Base-by-base conservation (phyloP, 805 yeast species). In the Wickerhamomyces canadensis region DNA sequence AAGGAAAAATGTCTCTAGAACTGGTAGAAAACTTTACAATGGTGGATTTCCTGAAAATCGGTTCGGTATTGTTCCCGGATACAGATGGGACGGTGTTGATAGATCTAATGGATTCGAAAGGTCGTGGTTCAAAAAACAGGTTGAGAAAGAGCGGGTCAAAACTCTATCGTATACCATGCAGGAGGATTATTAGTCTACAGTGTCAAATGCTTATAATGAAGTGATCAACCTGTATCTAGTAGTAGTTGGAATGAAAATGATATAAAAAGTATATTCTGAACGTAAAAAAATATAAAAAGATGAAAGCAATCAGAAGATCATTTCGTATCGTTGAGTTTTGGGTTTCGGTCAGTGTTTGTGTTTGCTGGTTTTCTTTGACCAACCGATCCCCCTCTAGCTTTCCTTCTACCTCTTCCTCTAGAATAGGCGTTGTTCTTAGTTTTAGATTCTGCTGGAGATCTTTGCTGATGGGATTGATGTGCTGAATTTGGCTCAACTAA, bases 11-110 rank as follows among this genome's bases (percentile, higher is more conserved):
- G 44, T 53, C 4, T 57, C 66, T 14, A 33, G 48, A 12, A 57
- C 64, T 4, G 86, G 87, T 0, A 55, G 84, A 30, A 77, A 72
- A 31, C 55, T 73, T 2, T 87, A 80, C 48, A 55, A 61, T 21
- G 80, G 80, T 0, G 45, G 67, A 0, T 74, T 60, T 37, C 77
- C 85, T 0, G 74, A 74, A 16, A 89, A 89, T 54, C 63, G 98
- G 40, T 89, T 85, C 58, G 72, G 72, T 3, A 78, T 89, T 12
- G 60, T 63, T 5, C 95, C 96, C 0, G 96, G 97, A 0, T 65
- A 67, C 46, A 66, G 85, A 40, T 89, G 98, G 98, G 95, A 85
- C 58, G 97, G 97, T 0, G 79, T 89, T 2, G 89, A 86, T 59
- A 64, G 98, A 41, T 78, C 94, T 0, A 89, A 82, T 54, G 96